Conservation (phyloP, 164 flowering plant species). For the Houttuynia cordata region DNA sequence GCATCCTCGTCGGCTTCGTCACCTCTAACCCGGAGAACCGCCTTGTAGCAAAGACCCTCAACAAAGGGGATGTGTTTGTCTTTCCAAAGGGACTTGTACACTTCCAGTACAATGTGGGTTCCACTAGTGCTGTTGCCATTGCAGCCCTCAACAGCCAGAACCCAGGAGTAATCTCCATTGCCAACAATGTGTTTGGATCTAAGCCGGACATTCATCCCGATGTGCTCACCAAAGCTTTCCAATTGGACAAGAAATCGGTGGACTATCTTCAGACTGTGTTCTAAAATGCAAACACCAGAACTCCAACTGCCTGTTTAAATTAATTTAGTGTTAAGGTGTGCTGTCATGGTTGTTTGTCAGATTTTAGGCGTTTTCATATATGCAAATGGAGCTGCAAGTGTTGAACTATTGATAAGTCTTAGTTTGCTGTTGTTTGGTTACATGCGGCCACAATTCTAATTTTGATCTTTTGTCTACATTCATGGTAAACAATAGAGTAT, state of each 20-base stretch:
- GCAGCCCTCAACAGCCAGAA: constrained; percentile 6
- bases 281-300: neutral
- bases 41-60: constrained; percentile 7
- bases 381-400: no score
- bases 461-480: no score
- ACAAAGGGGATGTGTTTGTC: constrained; percentile 16
- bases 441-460: no score
- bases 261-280: constrained; percentile 2
- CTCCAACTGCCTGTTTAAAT: no score
- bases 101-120: constrained; percentile 7
- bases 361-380: no score
- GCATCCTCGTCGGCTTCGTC: constrained; percentile 12
- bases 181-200: constrained; percentile 4
- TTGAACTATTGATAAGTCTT: no score
- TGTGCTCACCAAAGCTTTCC: constrained; percentile 9
- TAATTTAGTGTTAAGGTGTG: no score
- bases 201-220: constrained; percentile 2
- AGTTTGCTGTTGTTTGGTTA: no score
- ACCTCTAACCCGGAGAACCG: constrained; percentile 13
- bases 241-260: constrained; percentile 5
- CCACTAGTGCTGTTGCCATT: neutral
- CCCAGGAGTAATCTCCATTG: constrained; percentile 11
- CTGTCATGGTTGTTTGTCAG: no score
- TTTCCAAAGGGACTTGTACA: constrained; percentile 12
- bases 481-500: no score